Conservation (phyloP, 345 rosid genomes). For the Tarenaya hassleriana region DNA sequence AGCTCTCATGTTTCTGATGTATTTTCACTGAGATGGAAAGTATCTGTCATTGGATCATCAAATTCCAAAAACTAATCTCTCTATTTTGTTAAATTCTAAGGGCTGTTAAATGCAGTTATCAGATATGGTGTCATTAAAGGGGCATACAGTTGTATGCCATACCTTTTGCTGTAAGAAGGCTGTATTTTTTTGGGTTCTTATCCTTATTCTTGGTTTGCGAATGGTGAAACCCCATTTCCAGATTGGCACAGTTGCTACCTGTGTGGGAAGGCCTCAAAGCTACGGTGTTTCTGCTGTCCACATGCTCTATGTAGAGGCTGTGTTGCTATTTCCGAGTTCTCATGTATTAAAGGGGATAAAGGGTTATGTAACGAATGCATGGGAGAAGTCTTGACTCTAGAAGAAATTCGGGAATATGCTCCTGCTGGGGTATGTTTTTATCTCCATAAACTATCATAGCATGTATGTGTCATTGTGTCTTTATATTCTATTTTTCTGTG, state of each 20-base stretch:
- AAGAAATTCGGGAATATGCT: constrained; percentile 22
- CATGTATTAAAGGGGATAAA: constrained; percentile 17
- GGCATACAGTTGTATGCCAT: constrained; percentile 3
- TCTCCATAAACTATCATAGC: background rate
- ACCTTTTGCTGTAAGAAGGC: constrained; percentile 3
- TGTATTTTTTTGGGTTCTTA: background rate
- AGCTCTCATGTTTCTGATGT: constrained; percentile 8
- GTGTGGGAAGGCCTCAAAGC: constrained; percentile 26
- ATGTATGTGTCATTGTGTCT: constrained; percentile 6
- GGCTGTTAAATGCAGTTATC: background rate
- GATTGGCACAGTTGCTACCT: constrained; percentile 30
- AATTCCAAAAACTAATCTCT: background rate
- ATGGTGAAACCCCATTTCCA: constrained; percentile 15
- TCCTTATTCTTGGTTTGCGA: constrained; percentile 2
- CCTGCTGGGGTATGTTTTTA: constrained; percentile 24
- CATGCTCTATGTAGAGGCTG: constrained; percentile 24
- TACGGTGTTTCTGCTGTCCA: constrained; percentile 24
- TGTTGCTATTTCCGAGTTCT: constrained; percentile 18
- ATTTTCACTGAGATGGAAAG: constrained; percentile 8
- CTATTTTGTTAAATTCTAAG: constrained; percentile 1
- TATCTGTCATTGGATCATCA: background rate
- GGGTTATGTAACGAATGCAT: constrained; percentile 27
- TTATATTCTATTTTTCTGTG: constrained; percentile 1
- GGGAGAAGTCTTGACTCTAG: constrained; percentile 18
- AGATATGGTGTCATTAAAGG: background rate